These are phyloP conservation scores for Nemania sp. DNA, from an alignment of 2,329 filamentous ascomycete genomes.

Conservation along the genomic window DNA sequence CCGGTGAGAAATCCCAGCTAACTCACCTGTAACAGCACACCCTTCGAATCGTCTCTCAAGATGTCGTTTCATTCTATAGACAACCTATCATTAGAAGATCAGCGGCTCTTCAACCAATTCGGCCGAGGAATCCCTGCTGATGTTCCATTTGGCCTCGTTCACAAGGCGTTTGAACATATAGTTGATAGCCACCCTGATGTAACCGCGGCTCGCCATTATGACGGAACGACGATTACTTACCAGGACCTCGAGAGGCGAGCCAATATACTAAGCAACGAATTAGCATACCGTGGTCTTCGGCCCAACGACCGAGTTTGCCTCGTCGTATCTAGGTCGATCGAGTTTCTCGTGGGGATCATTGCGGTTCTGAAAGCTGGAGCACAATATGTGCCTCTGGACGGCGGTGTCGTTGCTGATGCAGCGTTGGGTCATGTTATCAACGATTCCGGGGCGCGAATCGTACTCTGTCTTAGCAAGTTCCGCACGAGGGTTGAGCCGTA, in stretches of 20 bases:
- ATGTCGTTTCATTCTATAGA: constrained; percentile 35
- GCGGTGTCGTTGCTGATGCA: constrained; percentile 54
- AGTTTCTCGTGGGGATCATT: constrained; percentile 62
- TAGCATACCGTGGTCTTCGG: constrained; percentile 46
- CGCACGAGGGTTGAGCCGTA: constrained; percentile 23
- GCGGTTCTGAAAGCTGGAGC: constrained; percentile 61
- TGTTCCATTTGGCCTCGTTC: constrained; percentile 42
- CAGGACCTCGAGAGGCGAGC: constrained; percentile 48
- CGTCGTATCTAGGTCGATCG: constrained; percentile 58
- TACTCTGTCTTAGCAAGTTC: constrained; percentile 50
- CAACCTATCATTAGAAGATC: constrained; percentile 34
- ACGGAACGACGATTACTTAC: constrained; percentile 47
- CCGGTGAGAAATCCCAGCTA: neutral
- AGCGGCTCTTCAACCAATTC: constrained; percentile 35
- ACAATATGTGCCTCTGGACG: constrained; percentile 64
- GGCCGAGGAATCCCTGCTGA: constrained; percentile 35
- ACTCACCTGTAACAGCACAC: neutral
- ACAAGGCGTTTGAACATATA: constrained; percentile 39
- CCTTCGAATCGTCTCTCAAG: neutral
- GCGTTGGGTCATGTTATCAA: constrained; percentile 55
- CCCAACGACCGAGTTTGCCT: constrained; percentile 56
- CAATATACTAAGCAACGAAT: constrained; percentile 48
- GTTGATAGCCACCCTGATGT: constrained; percentile 44
- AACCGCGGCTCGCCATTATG: constrained; percentile 46
- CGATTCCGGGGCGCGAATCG: constrained; percentile 49